A percentile compares a stretch with the other conserved stretches of the same genome.
Conservation (phyloP, 768 basidiomycete genomes). For the Amanita muscaria region DNA sequence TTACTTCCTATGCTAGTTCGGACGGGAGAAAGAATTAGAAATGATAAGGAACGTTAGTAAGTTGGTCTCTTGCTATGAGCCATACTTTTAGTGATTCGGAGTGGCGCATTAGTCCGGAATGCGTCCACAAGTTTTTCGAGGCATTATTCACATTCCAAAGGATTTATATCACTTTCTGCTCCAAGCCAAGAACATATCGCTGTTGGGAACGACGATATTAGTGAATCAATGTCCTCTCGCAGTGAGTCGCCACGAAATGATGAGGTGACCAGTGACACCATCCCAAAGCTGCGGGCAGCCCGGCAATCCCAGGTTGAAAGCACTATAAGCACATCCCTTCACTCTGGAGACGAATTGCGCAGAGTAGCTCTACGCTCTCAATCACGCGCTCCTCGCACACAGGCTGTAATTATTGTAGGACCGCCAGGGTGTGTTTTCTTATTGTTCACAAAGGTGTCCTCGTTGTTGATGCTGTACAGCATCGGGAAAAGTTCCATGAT, state of each 20-base stretch:
- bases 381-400: constrained; percentile 39
- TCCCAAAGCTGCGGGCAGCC: constrained; percentile 14
- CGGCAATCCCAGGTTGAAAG: constrained; percentile 18
- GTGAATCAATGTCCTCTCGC: constrained; percentile 35
- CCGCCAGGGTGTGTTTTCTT: constrained; percentile 44
- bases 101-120: constrained; percentile 27
- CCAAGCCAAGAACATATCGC: constrained; percentile 23
- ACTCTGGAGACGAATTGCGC: constrained; percentile 35
- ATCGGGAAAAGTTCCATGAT: constrained; percentile 74
- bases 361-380: constrained; percentile 35
- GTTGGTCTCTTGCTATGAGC: constrained; percentile 16
- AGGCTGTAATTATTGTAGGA: constrained; percentile 53
- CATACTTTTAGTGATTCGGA: not conserved
- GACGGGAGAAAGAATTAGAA: constrained; percentile 64
- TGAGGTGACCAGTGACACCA: constrained; percentile 15
- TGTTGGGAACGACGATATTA: constrained; percentile 27
- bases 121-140: constrained; percentile 54
- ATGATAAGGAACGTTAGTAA: constrained; percentile 56
- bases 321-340: constrained; percentile 25
- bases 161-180: constrained; percentile 29
- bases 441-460: not conserved
- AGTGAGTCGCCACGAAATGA: constrained; percentile 29
- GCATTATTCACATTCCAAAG: constrained; percentile 37
- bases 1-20: constrained; percentile 35
- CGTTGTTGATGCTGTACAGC: constrained; percentile 20